Base-by-base conservation (phyloP, 139 green algal genomes). In the Auxenochlorella protothecoides region DNA sequence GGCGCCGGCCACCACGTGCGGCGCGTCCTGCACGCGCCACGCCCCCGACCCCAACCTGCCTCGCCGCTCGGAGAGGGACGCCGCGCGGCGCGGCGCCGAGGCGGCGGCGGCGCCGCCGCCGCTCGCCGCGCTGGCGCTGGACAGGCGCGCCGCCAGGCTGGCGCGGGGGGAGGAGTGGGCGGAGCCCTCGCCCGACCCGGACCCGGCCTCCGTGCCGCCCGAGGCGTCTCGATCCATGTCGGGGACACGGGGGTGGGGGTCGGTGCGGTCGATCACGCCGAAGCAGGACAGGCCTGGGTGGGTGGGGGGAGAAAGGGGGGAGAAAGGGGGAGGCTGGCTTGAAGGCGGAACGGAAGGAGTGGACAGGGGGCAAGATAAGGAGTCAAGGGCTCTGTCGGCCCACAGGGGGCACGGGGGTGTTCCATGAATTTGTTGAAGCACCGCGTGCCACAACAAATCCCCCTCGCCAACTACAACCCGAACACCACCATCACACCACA, bases 191-290 rank as follows among this genome's bases (percentile, higher is more conserved):
- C 27, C 27, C 27, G 27, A 44, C 27, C 27, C 27, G 27, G 27
- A 44, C 27, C 27, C 27, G 27, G 27, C 27, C 27, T 44, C 27
- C 27, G 27, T 44, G 27, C 27, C 27, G 27, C 27, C 27, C 27
- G 27, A 44, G 27, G 27, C 27, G 27, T 44, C 27, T 44, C 27
- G 27, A 44, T 44, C 27, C 27, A 44, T 44, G 27, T 44, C 27
- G 27, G 27, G 27, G 27, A 44, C 27, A 44, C 65, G 65, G 5
- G 63, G 65, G 12, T 44, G 52, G 14, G 78, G 85, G 79, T 91
- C 87, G 9, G 87, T 86, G 64, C 81, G 75, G 71, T 93, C 88
- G 16, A 92, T 88, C 52, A 96, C 73, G 59, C 91, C 92, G 51
- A 96, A 82, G 70, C 84, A 88, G 11, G 82, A 92, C 27, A 97